Conservation (phyloP, 2,329 filamentous ascomycete species). For the Diaporthe citri region DNA sequence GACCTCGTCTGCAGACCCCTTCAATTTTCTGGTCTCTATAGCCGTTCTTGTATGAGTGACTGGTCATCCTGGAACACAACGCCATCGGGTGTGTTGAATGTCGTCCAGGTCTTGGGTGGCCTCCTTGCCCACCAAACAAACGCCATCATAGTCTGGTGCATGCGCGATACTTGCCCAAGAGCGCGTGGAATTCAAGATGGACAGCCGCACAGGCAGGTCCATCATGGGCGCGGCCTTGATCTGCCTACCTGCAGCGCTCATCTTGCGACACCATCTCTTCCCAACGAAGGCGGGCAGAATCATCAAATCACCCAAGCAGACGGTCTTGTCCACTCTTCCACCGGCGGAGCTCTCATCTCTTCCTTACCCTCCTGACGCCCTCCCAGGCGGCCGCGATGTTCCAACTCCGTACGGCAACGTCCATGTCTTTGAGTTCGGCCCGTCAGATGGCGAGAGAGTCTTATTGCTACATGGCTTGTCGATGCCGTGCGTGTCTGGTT, state of each 20-base stretch:
- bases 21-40: background rate
- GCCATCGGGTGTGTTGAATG: background rate
- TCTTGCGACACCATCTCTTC: constrained; percentile 18
- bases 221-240: constrained; percentile 7
- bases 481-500: constrained; percentile 81
- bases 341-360: constrained; percentile 9
- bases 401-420: constrained; percentile 80
- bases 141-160: background rate
- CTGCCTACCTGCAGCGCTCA: constrained; percentile 29
- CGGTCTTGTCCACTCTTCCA: constrained; percentile 9
- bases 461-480: constrained; percentile 87
- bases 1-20: background rate
- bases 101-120: background rate
- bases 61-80: background rate
- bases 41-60: background rate
- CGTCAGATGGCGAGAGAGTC: constrained; percentile 78
- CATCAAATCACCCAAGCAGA: constrained; percentile 40
- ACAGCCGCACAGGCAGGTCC: background rate
- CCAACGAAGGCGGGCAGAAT: constrained; percentile 40
- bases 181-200: constrained; percentile 3
- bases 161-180: background rate
- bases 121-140: background rate
- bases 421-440: constrained; percentile 86
- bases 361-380: constrained; percentile 73
- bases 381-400: constrained; percentile 81